Evolutionary conservation across 2,329 filamentous ascomycete genomes (phyloP).

Genomic region (Apiospora hydei): DNA sequence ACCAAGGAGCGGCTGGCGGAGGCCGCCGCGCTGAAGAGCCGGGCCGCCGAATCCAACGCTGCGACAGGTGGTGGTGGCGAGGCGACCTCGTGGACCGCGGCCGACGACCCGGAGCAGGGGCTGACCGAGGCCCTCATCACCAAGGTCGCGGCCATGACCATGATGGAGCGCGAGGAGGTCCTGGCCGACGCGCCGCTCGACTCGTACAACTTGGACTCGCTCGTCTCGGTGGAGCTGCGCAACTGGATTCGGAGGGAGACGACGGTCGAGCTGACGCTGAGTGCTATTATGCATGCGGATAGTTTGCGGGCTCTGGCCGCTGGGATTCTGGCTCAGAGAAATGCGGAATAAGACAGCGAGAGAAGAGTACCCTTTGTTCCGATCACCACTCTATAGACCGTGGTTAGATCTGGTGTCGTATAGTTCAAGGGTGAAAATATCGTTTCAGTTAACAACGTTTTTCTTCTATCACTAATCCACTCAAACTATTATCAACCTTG

Average conservation of each 20-base stretch:
- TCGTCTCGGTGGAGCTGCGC: slow-evolving; percentile 41
- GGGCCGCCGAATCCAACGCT: not conserved
- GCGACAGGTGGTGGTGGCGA: not conserved
- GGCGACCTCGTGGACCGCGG: slow-evolving; percentile 14
- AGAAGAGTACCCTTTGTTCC: too few relatives aligned
- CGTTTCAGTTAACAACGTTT: too few relatives aligned
- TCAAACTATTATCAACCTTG: too few relatives aligned
- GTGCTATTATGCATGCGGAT: slow-evolving; percentile 26
- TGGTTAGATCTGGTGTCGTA: too few relatives aligned
- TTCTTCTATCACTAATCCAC: too few relatives aligned
- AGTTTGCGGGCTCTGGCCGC: slow-evolving; percentile 26
- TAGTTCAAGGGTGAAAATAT: too few relatives aligned
- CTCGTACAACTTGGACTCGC: slow-evolving; percentile 38
- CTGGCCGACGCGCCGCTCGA: slow-evolving; percentile 26
- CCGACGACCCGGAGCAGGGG: slow-evolving; percentile 9
- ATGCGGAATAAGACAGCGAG: not conserved
- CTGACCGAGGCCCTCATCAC: slow-evolving; percentile 27
- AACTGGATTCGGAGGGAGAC: slow-evolving; percentile 40
- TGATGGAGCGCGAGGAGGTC: slow-evolving; percentile 31
- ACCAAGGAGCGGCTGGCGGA: slow-evolving; percentile 9
- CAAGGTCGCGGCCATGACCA: slow-evolving; percentile 29
- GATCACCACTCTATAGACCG: too few relatives aligned
- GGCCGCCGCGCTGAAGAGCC: not conserved
- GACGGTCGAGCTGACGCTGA: slow-evolving; percentile 32
- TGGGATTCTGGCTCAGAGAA: slow-evolving; percentile 27